Percentiles rank a stretch among this genome's conserved stretches.
phyloP scores from a whole-genome alignment of 2,329 filamentous ascomycete species.

The Geosmithia flava region DNA sequence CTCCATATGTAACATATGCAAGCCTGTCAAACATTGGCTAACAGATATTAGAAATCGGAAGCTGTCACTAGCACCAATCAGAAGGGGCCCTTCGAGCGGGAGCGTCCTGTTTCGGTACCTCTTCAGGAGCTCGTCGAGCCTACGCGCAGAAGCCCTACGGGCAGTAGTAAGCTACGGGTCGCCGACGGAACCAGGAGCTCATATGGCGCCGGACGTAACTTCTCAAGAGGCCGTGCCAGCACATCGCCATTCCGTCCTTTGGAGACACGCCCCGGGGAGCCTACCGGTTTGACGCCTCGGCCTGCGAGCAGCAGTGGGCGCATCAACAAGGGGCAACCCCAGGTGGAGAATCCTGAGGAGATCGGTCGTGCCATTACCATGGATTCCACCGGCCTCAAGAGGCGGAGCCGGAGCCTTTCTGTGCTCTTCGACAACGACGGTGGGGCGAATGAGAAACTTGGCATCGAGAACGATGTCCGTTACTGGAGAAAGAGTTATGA shows the following conservation, averaged over 20 bases:
- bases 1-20: background rate
- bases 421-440: constrained; percentile 21
- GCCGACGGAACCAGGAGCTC: constrained; percentile 43
- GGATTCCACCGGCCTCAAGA: constrained; percentile 32
- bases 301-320: constrained; percentile 48
- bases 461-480: constrained; percentile 33
- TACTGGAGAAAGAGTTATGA: constrained; percentile 52
- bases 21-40: background rate
- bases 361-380: constrained; percentile 51
- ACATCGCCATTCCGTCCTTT: constrained; percentile 5
- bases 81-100: constrained; percentile 8
- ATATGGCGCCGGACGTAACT: constrained; percentile 29
- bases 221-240: constrained; percentile 16
- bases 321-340: constrained; percentile 23
- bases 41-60: constrained; percentile 23
- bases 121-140: constrained; percentile 49
- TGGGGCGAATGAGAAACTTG: background rate
- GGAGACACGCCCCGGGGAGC: constrained; percentile 23
- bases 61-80: background rate
- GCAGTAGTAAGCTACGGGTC: constrained; percentile 39
- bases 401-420: constrained; percentile 48
- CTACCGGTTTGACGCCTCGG: constrained; percentile 44
- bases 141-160: constrained; percentile 48
- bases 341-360: constrained; percentile 32
- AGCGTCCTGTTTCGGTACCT: constrained; percentile 46